These are phyloP conservation scores for Warburgia ugandensis DNA, from an alignment of 164 flowering plant genomes.

Conservation along the genomic window DNA sequence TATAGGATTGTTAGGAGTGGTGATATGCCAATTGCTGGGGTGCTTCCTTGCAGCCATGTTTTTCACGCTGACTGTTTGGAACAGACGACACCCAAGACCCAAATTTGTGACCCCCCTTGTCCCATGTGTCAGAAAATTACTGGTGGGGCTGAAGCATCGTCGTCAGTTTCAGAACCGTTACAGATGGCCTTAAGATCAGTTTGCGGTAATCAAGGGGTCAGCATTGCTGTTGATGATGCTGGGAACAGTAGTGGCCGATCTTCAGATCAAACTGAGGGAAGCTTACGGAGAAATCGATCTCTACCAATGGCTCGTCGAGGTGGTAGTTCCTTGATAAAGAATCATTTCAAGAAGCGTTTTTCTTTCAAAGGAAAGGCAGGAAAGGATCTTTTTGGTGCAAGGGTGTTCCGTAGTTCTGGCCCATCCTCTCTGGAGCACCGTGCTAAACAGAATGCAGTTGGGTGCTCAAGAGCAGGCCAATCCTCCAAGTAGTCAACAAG, in stretches of 20 bases:
- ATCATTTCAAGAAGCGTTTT: slow-evolving; percentile 30
- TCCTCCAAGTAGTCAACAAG: slow-evolving; percentile 1
- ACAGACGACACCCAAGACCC: slow-evolving; percentile 35
- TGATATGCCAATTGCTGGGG: slow-evolving; percentile 43
- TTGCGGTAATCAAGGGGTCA: slow-evolving; percentile 19
- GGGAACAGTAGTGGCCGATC: slow-evolving; percentile 6
- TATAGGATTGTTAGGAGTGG: slow-evolving; percentile 32
- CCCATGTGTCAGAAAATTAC: slow-evolving; percentile 31
- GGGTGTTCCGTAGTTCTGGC: slow-evolving; percentile 21
- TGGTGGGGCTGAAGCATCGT: slow-evolving; percentile 17
- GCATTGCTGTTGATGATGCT: slow-evolving; percentile 14
- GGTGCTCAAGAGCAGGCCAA: slow-evolving; percentile 7
- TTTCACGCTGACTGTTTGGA: slow-evolving; percentile 55
- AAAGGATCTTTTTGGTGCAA: slow-evolving; percentile 20
- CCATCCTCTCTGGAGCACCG: slow-evolving; percentile 17
- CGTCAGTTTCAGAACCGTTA: slow-evolving; percentile 26
- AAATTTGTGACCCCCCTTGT: slow-evolving; percentile 43
- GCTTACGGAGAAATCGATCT: slow-evolving; percentile 17
- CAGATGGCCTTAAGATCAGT: slow-evolving; percentile 30
- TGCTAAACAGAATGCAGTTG: slow-evolving; percentile 8
- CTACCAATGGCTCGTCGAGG: slow-evolving; percentile 7
- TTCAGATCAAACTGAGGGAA: slow-evolving; percentile 13
- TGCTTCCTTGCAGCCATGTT: slow-evolving; percentile 42
- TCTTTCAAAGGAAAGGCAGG: slow-evolving; percentile 23
- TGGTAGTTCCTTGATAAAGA: slow-evolving; percentile 20